phyloP scores from a whole-genome alignment of 495 filamentous ascomycete genomes.

The Letharia columbiana region DNA sequence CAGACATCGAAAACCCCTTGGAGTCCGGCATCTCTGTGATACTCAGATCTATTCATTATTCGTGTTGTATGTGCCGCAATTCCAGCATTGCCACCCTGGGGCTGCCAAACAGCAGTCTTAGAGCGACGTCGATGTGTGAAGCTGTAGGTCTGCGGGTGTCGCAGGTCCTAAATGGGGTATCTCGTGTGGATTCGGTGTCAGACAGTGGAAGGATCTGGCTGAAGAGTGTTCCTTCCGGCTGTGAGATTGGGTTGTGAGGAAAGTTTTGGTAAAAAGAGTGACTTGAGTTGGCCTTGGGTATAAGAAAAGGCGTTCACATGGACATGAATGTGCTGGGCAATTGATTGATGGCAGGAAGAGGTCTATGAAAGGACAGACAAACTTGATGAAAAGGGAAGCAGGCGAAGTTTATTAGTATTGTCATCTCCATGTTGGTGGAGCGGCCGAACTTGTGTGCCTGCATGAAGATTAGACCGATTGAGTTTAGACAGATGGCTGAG shows the following conservation, averaged over 20 bases:
- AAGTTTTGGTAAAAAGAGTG: background rate
- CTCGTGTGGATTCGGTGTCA: background rate
- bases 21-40: background rate
- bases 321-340: background rate
- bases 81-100: constrained; percentile 13
- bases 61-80: constrained; percentile 1
- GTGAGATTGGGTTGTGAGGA: background rate
- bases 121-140: background rate
- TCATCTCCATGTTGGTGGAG: constrained; percentile 1
- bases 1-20: background rate
- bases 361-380: background rate
- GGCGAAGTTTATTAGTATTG: constrained; percentile 1
- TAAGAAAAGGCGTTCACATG: background rate
- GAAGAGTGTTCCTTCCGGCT: background rate
- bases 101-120: constrained; percentile 12
- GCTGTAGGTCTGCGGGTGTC: background rate
- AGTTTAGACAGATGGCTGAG: constrained; percentile 15
- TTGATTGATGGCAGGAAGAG: background rate
- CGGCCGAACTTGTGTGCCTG: background rate
- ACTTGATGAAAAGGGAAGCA: background rate
- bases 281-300: constrained; percentile 1
- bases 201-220: background rate
- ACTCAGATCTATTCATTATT: constrained; percentile 6
- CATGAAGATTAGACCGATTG: constrained; percentile 11
- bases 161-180: background rate